Conservation (phyloP, 1,284 basidiomycete genomes). For the Cronartium ribicola region DNA sequence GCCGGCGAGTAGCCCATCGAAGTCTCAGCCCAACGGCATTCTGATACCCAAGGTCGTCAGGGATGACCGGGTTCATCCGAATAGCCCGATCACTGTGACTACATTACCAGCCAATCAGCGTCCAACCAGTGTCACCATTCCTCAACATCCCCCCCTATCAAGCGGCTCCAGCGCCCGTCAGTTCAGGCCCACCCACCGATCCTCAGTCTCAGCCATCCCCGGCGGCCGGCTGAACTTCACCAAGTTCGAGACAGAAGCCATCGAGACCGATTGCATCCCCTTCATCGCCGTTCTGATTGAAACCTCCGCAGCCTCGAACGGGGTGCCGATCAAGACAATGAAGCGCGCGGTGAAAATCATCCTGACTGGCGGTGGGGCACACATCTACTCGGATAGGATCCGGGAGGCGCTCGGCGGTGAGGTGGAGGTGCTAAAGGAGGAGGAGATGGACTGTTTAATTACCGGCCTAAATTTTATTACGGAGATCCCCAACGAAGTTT, state of each 20-base stretch:
- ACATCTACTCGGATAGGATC: constrained; percentile 85
- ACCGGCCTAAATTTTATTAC: constrained; percentile 95
- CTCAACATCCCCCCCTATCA: constrained; percentile 4
- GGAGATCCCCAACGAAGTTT: constrained; percentile 94
- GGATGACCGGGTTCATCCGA: constrained; percentile 8
- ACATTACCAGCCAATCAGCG: constrained; percentile 16
- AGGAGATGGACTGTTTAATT: constrained; percentile 99
- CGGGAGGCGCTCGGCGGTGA: constrained; percentile 72
- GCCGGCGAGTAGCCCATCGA: constrained; percentile 45
- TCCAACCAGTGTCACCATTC: background rate
- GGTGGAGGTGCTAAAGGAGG: constrained; percentile 69
- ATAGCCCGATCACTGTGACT: constrained; percentile 3
- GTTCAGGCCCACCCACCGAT: constrained; percentile 65
- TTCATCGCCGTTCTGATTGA: constrained; percentile 86
- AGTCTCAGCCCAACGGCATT: constrained; percentile 47
- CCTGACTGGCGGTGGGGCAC: constrained; percentile 96
- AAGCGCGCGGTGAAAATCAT: constrained; percentile 88
- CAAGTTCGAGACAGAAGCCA: constrained; percentile 89
- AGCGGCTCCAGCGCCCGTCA: constrained; percentile 45
- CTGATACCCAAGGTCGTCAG: constrained; percentile 47
- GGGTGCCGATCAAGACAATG: constrained; percentile 86
- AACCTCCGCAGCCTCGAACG: constrained; percentile 78
- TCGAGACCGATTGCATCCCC: constrained; percentile 69
- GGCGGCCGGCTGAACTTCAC: constrained; percentile 97
- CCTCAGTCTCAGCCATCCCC: constrained; percentile 74